A percentile compares a stretch with the other conserved stretches of the same genome.
phyloP scores from a whole-genome alignment of 2,329 filamentous ascomycete species.

The Sporothrix dimorphospora region DNA sequence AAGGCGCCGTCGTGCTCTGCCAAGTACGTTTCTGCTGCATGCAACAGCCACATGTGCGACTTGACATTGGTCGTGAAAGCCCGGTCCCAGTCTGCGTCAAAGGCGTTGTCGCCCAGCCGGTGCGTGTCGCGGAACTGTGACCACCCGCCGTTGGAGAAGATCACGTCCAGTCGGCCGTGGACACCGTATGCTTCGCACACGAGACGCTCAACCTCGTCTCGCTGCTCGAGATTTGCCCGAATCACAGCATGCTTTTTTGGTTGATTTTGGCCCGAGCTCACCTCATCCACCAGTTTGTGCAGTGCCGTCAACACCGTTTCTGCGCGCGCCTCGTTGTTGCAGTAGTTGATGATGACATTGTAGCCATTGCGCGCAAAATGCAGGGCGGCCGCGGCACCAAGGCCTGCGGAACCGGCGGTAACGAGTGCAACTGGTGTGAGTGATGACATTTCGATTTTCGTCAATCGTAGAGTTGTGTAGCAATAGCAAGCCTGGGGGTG shows the following conservation, averaged over 20 bases:
- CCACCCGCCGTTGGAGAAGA: slow-evolving; percentile 75
- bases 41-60: slow-evolving; percentile 62
- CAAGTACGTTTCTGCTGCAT: slow-evolving; percentile 56
- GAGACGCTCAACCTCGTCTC: slow-evolving; percentile 60
- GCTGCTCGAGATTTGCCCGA: slow-evolving; percentile 67
- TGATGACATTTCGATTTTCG: slow-evolving; percentile 11
- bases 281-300: slow-evolving; percentile 40
- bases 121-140: slow-evolving; percentile 50
- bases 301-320: slow-evolving; percentile 61
- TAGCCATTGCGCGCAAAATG: slow-evolving; percentile 70
- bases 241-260: slow-evolving; percentile 51
- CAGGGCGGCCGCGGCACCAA: slow-evolving; percentile 69
- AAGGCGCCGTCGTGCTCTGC: slow-evolving; percentile 63
- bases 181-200: slow-evolving; percentile 61
- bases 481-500: too few relatives aligned
- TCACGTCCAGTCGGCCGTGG: slow-evolving; percentile 73
- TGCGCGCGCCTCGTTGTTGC: slow-evolving; percentile 63
- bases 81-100: slow-evolving; percentile 62
- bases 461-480: too few relatives aligned
- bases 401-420: slow-evolving; percentile 62
- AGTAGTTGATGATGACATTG: slow-evolving; percentile 75
- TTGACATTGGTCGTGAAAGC: slow-evolving; percentile 67
- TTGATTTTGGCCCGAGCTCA: slow-evolving; percentile 38
- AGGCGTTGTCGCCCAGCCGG: slow-evolving; percentile 56
- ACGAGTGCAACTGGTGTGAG: slow-evolving; percentile 46